Conservation (phyloP, 306 rosid genomes). For the Rubus parviflorus region DNA sequence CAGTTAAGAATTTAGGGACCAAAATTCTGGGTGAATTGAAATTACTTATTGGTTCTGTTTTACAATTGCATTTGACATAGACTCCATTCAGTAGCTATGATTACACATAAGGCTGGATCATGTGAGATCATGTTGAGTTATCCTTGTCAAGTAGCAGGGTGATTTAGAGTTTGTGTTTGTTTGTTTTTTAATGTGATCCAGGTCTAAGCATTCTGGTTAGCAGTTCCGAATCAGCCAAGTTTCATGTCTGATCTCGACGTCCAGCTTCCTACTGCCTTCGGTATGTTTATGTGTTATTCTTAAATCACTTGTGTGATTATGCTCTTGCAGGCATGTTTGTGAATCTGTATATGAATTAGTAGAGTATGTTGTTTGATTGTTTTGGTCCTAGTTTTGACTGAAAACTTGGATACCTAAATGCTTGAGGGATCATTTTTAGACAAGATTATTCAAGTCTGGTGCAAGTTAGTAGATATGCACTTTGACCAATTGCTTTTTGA, state of each 20-base stretch:
- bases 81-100: background rate
- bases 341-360: background rate
- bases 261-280: constrained; percentile 73
- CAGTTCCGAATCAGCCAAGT: constrained; percentile 40
- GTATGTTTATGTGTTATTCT: constrained; percentile 36
- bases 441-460: background rate
- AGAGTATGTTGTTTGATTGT: background rate
- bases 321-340: background rate
- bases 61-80: background rate
- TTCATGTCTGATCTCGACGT: constrained; percentile 84
- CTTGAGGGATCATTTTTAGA: no score
- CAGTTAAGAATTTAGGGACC: background rate
- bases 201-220: constrained; percentile 50
- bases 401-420: background rate
- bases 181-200: constrained; percentile 17
- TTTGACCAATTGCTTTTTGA: background rate
- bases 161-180: background rate
- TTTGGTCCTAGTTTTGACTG: background rate
- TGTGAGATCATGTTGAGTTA: background rate
- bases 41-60: background rate
- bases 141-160: no score
- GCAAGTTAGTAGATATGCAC: background rate
- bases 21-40: background rate
- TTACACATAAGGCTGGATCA: background rate
- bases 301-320: background rate